Base-by-base conservation (phyloP, 2,329 filamentous ascomycete genomes). In the Cercospora zeina region DNA sequence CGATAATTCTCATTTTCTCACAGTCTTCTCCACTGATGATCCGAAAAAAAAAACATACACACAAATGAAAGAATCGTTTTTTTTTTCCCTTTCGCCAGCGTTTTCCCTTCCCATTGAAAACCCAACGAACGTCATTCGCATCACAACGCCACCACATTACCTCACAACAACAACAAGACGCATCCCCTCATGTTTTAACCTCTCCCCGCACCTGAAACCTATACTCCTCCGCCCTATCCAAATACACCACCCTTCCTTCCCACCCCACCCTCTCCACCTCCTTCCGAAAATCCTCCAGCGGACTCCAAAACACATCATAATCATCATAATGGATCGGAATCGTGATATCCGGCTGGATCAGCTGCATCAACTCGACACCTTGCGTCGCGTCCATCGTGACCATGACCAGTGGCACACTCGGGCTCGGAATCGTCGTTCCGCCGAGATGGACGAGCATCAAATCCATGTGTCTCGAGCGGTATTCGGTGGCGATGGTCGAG, bases 321-420 rank as follows among this genome's bases (percentile, higher is more conserved):
- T 87, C 85, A 70, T 88, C 85, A 69, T 80, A 87, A 70, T 88
- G 85, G 37, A 88, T 82, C 3, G 86, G 85, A 49, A 89, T 83
- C 5, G 84, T 87, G 54, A 88, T 60, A 24, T 87, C 83, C 16
- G 86, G 84, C 31, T 84, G 75, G 33, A 89, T 81, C 61, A 88
- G 67, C 67, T 79, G 76, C 71, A 89, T 82, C 64, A 89, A 71
- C 74, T 86, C 75, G 30, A 89, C 67, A 0, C 86, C 86, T 72
- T 88, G 83, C 69, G 81, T 78, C 21, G 82, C 86, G 71, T 89
- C 86, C 86, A 89, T 89, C 0, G 86, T 89, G 2, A 88, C 83
- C 86, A 88, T 88, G 24, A 88, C 62, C 63, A 88, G 73, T 49
- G 85, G 84, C 71, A 85, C 68, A 4, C 79, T 78, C 0, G 85